These are phyloP conservation scores for Magnolia changhungtana DNA, from an alignment of 164 flowering plant species.

Conservation along the genomic window DNA sequence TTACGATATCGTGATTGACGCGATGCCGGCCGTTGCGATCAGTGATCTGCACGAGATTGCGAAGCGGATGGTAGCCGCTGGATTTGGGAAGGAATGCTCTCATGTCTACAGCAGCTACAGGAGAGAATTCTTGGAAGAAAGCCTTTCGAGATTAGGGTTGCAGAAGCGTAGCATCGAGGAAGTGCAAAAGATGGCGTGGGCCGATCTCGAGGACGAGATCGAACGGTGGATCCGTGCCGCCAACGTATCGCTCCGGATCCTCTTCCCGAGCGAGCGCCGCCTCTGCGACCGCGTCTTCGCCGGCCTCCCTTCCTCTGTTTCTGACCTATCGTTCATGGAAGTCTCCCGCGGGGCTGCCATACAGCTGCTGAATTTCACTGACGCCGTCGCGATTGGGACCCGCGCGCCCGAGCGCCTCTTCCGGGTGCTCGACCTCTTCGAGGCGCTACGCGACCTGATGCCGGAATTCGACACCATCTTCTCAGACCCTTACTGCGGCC, in stretches of 20 bases:
- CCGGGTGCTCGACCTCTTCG: constrained; percentile 72
- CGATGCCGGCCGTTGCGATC: constrained; percentile 66
- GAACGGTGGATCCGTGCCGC: constrained; percentile 71
- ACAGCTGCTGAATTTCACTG: constrained; percentile 79
- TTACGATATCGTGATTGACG: constrained; percentile 74
- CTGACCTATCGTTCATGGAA: constrained; percentile 87
- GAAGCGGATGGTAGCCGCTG: constrained; percentile 80
- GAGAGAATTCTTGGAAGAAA: constrained; percentile 84
- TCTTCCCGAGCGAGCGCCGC: constrained; percentile 84
- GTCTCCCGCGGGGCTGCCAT: constrained; percentile 70
- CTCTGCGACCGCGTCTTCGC: constrained; percentile 76
- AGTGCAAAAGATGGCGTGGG: constrained; percentile 65
- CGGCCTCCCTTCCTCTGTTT: constrained; percentile 44
- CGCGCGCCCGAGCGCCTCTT: constrained; percentile 81
- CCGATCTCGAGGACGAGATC: constrained; percentile 73
- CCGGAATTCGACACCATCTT: constrained; percentile 73
- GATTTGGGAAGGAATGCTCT: constrained; percentile 74
- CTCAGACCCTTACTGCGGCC: constrained; percentile 57
- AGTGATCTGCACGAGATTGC: constrained; percentile 79
- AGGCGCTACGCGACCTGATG: constrained; percentile 72
- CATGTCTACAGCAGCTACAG: constrained; percentile 75
- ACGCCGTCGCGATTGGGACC: constrained; percentile 68
- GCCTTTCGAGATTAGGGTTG: constrained; percentile 69
- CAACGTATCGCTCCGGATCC: constrained; percentile 52
- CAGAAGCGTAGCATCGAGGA: constrained; percentile 76